Conservation (phyloP, 139 green algal species). For the Spirogloea muscicola region DNA sequence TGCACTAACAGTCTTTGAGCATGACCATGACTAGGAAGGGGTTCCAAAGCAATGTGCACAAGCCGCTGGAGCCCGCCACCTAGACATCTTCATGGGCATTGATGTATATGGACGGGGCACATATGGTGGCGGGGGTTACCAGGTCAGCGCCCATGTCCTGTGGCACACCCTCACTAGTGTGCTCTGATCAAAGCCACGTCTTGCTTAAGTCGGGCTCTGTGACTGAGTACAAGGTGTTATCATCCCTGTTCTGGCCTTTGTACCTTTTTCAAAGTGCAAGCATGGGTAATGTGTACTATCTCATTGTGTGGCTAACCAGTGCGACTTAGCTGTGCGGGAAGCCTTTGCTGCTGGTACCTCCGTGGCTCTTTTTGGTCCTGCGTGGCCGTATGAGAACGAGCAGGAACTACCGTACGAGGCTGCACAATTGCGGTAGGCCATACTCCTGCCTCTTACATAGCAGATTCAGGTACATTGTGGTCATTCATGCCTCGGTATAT, state of each 20-base stretch:
- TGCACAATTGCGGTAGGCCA: background rate
- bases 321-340: background rate
- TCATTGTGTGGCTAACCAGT: no score
- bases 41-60: no score
- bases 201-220: no score
- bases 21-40: no score
- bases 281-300: no score
- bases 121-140: constrained; percentile 58
- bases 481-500: background rate
- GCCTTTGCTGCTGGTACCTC: constrained; percentile 6
- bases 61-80: constrained; percentile 29
- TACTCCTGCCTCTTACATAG: background rate
- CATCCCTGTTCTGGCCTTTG: no score
- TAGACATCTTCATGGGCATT: constrained; percentile 75
- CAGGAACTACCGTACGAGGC: background rate
- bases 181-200: no score
- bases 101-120: constrained; percentile 72
- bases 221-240: no score
- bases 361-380: constrained; percentile 24
- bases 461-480: background rate
- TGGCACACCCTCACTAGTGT: no score
- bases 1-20: no score
- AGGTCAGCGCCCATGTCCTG: constrained; percentile 3
- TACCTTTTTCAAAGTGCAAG: no score
- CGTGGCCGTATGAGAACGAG: constrained; percentile 24